A percentile compares a stretch with the other conserved stretches of the same genome.
Conservation (phyloP, 495 filamentous ascomycete species). For the Parmelia sp. region DNA sequence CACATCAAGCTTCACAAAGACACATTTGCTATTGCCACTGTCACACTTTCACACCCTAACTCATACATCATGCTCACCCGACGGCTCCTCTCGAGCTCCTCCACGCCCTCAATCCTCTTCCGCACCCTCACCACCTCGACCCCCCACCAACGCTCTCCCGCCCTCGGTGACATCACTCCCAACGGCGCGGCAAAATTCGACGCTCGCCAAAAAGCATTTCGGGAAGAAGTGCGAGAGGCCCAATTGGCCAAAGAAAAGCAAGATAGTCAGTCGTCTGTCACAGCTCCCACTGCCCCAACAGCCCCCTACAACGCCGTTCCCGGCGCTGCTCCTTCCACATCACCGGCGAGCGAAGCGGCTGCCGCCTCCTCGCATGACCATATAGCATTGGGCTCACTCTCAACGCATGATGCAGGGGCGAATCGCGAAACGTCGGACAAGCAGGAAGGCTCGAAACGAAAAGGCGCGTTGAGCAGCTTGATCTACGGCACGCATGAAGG, state of each 20-base stretch:
- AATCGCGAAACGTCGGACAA: slow-evolving; percentile 35
- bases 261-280: slow-evolving; percentile 64
- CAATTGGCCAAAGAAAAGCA: slow-evolving; percentile 69
- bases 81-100: slow-evolving; percentile 42
- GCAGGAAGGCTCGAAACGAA: slow-evolving; percentile 36
- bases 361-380: slow-evolving; percentile 33
- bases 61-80: slow-evolving; percentile 41
- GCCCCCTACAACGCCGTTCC: slow-evolving; percentile 20
- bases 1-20: not conserved
- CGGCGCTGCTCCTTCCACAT: slow-evolving; percentile 46
- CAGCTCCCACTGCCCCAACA: slow-evolving; percentile 41
- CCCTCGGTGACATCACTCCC: slow-evolving; percentile 74
- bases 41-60: not conserved
- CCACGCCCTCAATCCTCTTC: slow-evolving; percentile 39
- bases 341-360: slow-evolving; percentile 51
- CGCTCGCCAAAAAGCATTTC: slow-evolving; percentile 74
- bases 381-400: slow-evolving; percentile 60
- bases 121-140: slow-evolving; percentile 58
- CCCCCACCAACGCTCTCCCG: slow-evolving; percentile 56
- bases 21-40: slow-evolving; percentile 16
- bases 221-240: slow-evolving; percentile 69
- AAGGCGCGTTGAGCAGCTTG: slow-evolving; percentile 54
- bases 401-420: slow-evolving; percentile 50
- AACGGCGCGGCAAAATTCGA: slow-evolving; percentile 67
- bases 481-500: slow-evolving; percentile 97